Percentiles rank a stretch among this genome's conserved stretches.
These are phyloP conservation scores for Basidioascus undulatus DNA, from an alignment of 768 basidiomycete species.

Conservation along the genomic window DNA sequence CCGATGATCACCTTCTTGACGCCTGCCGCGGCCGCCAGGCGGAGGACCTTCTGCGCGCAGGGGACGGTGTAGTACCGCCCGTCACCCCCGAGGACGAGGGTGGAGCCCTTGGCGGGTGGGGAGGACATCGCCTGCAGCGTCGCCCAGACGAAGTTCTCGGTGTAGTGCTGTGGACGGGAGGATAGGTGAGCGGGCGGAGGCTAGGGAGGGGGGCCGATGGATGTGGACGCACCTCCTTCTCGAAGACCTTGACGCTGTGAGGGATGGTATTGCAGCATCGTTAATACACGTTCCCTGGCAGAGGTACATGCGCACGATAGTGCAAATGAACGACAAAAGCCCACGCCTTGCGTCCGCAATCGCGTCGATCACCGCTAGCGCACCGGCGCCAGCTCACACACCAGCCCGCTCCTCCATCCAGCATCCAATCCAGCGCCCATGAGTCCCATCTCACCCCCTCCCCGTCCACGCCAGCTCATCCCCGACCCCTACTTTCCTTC, in stretches of 20 bases:
- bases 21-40: constrained; percentile 63
- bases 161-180: constrained; percentile 63
- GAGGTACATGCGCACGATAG: background rate
- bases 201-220: background rate
- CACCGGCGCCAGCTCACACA: no score
- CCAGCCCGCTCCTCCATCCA: no score
- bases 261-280: no score
- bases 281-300: no score
- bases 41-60: constrained; percentile 59
- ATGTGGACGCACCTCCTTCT: constrained; percentile 52
- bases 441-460: no score
- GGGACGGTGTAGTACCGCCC: constrained; percentile 78
- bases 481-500: no score
- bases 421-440: no score
- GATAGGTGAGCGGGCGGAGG: background rate
- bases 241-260: constrained; percentile 91
- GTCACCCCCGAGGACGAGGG: constrained; percentile 83
- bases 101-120: constrained; percentile 34
- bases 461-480: no score
- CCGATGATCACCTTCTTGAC: constrained; percentile 81
- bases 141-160: constrained; percentile 91
- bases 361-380: background rate
- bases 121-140: constrained; percentile 74
- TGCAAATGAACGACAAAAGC: background rate
- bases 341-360: background rate